These are phyloP conservation scores for Sapria himalayana DNA, from an alignment of 345 rosid species.

Conservation along the genomic window DNA sequence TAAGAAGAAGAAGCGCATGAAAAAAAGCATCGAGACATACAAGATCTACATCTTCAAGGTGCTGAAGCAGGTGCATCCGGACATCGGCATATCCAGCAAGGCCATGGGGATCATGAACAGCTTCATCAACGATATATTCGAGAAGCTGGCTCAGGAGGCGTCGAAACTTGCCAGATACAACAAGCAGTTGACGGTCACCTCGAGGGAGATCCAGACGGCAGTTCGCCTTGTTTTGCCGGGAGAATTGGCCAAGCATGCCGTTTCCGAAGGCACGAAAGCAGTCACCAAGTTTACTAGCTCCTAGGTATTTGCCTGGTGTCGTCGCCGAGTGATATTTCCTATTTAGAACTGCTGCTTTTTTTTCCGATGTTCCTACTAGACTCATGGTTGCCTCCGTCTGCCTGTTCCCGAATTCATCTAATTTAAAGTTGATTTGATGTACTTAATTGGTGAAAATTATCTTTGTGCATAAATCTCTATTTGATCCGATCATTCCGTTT, in stretches of 20 bases:
- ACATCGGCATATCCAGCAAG: conserved; percentile 43
- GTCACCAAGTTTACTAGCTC: conserved; percentile 57
- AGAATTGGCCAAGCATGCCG: conserved; percentile 50
- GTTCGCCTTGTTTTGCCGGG: conserved; percentile 49
- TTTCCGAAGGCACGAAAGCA: conserved; percentile 50
- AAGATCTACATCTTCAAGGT: conserved; percentile 60
- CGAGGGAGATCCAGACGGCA: conserved; percentile 52
- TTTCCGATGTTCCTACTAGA: no score
- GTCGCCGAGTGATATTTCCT: no score
- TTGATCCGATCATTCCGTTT: no score
- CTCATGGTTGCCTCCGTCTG: no score
- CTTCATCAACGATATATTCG: conserved; percentile 49
- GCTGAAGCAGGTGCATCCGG: conserved; percentile 38
- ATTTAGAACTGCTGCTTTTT: no score
- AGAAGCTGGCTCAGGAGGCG: conserved; percentile 47
- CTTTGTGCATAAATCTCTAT: no score
- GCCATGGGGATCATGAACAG: conserved; percentile 69
- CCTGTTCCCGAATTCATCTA: no score
- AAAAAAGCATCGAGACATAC: conserved; percentile 47
- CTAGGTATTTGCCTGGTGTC: conserved; percentile 9
- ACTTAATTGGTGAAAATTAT: no score
- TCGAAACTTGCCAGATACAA: conserved; percentile 45
- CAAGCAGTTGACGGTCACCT: conserved; percentile 53
- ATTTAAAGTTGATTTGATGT: no score
- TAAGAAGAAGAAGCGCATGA: conserved; percentile 31